Conservation (phyloP, 1,284 basidiomycete species). For the Cutaneotrichosporon cyanovorans region DNA sequence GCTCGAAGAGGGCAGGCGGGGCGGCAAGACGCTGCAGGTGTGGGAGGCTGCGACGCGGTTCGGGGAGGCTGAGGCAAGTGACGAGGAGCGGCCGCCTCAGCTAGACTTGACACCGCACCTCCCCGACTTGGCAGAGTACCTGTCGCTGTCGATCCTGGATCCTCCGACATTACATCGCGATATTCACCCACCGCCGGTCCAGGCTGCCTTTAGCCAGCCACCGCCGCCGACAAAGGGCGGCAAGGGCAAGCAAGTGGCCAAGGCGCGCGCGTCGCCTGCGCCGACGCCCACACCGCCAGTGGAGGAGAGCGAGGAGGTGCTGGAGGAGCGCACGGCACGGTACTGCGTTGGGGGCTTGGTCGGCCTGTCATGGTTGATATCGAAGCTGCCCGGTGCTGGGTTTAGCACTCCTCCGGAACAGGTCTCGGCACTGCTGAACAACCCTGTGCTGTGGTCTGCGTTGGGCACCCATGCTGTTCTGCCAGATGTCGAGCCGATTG, state of each 20-base stretch:
- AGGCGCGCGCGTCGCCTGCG: slow-evolving; percentile 10
- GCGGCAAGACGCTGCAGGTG: slow-evolving; percentile 27
- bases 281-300: slow-evolving; percentile 13
- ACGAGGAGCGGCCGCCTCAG: no score
- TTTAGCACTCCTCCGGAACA: slow-evolving; percentile 22
- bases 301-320: slow-evolving; percentile 36
- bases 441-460: slow-evolving; percentile 34
- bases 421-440: slow-evolving; percentile 24
- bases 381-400: slow-evolving; percentile 20
- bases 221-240: not conserved
- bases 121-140: slow-evolving; percentile 36
- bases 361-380: slow-evolving; percentile 54
- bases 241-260: slow-evolving; percentile 8
- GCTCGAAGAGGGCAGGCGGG: slow-evolving; percentile 40
- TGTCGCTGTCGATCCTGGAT: slow-evolving; percentile 54
- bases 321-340: slow-evolving; percentile 61
- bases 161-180: slow-evolving; percentile 59
- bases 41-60: slow-evolving; percentile 33
- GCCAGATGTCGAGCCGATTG: slow-evolving; percentile 12
- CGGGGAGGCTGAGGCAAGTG: slow-evolving; percentile 1
- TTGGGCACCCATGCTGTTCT: slow-evolving; percentile 14
- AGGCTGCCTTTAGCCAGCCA: slow-evolving; percentile 10
- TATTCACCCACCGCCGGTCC: slow-evolving; percentile 57
- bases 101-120: slow-evolving; percentile 47
- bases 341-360: slow-evolving; percentile 66